Evolutionary conservation across 139 green algal species (phyloP).

Genomic region (Asterochloris erici): DNA sequence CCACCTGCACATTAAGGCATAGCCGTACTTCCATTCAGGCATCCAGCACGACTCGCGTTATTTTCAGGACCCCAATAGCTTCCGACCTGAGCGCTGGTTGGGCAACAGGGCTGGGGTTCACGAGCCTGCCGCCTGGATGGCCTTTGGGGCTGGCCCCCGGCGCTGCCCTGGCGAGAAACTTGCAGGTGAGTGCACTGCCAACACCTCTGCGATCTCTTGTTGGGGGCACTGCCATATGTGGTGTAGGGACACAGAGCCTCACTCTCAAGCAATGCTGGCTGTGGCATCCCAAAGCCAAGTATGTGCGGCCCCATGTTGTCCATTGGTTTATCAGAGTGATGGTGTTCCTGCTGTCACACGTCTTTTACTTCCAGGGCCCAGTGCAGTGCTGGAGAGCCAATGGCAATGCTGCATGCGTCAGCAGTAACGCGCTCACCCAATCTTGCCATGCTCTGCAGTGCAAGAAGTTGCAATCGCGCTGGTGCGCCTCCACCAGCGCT

Average conservation of each 20-base stretch:
- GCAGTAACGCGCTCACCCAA: neutral
- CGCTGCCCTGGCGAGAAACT: slow-evolving; percentile 38
- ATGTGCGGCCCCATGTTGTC: neutral
- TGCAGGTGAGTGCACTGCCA: slow-evolving; percentile 8
- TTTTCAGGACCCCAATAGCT: slow-evolving; percentile 25
- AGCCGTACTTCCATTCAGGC: neutral
- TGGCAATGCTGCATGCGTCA: neutral
- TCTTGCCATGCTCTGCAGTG: slow-evolving; percentile 1
- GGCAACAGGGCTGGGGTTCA: neutral
- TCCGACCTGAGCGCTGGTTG: slow-evolving; percentile 33
- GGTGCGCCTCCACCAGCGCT: neutral
- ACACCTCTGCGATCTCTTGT: neutral
- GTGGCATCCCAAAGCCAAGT: no score
- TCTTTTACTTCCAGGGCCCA: no score
- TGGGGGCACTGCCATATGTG: neutral
- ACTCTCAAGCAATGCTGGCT: neutral
- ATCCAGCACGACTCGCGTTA: slow-evolving; percentile 20
- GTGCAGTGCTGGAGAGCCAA: no score
- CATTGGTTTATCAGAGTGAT: neutral
- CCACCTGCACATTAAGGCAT: no score
- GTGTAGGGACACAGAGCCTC: neutral
- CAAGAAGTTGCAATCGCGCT: slow-evolving; percentile 10
- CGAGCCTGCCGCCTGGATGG: slow-evolving; percentile 30
- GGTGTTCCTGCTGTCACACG: neutral
- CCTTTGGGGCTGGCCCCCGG: slow-evolving; percentile 34